Base-by-base conservation (phyloP, 192 early-diverging fungal genomes). In the Gaertneriomyces sp. region DNA sequence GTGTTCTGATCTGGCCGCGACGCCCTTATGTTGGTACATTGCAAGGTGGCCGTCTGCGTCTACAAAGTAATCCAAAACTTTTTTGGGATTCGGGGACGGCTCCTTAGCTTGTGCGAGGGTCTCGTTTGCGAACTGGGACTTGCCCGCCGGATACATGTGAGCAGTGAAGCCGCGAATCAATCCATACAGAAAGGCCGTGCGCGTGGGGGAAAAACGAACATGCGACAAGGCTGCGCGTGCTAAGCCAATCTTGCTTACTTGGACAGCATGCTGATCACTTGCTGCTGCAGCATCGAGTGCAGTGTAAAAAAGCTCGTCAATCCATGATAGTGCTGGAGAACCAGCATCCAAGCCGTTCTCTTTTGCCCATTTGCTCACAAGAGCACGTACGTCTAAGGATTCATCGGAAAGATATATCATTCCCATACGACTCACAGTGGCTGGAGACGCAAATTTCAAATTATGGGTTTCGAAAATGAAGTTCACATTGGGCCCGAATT, bases 351-450 rank as follows among this genome's bases (percentile, higher is more conserved):
- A 44, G 16, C n/a, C 54, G 45, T 71, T 64, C 46, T 73, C 77
- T 9, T 33, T 45, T 2, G 84, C 4, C 81, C 81, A 84, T 3
- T 63, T 66, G 8, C 73, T 71, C 1, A 81, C 70, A 9, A 85
- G 47, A 6, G 73, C 68, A 39, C 67, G 53, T 17, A 70, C 42
- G 66, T 85, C 81, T 3, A 85, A 60, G 6, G 77, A 79, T 56
- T 85, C 83, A 59, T 85, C 83, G 2, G 81, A 84, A 25, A 85
- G 72, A 61, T 80, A 85, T 38, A 85, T 85, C 83, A 85, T 85
- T n/a, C 83, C 83, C 83, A 85, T 85, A 45, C 83, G 65, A 62
- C 79, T 81, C 6, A 85, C 79, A 8, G 83, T 85, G 7, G 83
- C 83, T 4, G 83, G 83, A 7, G 83, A 85, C 12, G 83, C 83